Evolutionary conservation across 345 rosid species (phyloP).

Genomic region (Mallotus nudiflorus): DNA sequence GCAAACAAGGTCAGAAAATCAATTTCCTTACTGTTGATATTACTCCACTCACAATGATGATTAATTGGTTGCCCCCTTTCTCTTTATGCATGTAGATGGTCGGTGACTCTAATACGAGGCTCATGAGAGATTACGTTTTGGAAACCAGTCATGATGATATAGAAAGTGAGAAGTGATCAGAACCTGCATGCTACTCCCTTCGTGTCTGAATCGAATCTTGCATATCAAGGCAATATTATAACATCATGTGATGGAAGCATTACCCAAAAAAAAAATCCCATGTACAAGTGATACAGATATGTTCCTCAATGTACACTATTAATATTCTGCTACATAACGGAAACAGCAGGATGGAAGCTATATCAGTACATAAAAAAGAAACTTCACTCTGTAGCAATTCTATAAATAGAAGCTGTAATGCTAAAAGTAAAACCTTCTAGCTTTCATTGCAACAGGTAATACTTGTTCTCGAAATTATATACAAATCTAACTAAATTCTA

Average conservation of each 20-base stretch:
- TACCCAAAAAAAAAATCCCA: neutral
- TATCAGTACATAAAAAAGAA: no score
- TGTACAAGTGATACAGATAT: no score
- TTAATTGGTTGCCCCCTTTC: neutral
- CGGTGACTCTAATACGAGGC: slow-evolving; percentile 58
- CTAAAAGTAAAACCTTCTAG: no score
- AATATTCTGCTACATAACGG: no score
- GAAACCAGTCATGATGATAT: slow-evolving; percentile 53
- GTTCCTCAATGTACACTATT: no score
- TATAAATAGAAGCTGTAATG: no score
- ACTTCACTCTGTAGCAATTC: no score
- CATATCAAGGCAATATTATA: neutral
- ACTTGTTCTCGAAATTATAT: no score
- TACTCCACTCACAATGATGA: neutral
- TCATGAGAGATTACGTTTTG: slow-evolving; percentile 72
- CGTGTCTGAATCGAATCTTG: neutral
- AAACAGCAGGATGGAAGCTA: no score
- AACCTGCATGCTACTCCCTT: neutral
- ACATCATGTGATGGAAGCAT: neutral
- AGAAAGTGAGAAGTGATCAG: slow-evolving; percentile 48
- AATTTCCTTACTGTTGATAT: neutral
- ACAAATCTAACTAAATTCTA: no score
- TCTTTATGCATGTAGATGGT: slow-evolving; percentile 44
- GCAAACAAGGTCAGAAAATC: slow-evolving; percentile 47
- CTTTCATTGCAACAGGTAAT: no score